phyloP scores from a whole-genome alignment of 1,284 basidiomycete species.

The Tylopilus sp. region DNA sequence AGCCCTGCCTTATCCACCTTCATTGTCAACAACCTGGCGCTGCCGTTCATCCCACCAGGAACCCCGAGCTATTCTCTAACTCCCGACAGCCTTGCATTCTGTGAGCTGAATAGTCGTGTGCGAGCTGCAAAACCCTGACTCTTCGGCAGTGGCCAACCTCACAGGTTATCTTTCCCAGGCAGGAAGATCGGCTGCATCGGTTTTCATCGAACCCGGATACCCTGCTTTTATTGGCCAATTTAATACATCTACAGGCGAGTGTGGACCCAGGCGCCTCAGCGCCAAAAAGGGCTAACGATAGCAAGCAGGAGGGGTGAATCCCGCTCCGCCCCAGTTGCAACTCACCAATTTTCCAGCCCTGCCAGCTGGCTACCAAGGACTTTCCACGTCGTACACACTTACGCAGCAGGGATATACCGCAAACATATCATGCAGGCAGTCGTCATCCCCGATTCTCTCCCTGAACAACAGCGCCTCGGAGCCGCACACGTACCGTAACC shows the following conservation, averaged over 20 bases:
- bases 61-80: background rate
- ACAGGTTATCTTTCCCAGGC: background rate
- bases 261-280: background rate
- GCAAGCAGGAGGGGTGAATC: background rate
- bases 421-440: background rate
- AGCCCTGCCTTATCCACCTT: background rate
- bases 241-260: background rate
- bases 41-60: background rate
- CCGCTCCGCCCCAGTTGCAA: background rate
- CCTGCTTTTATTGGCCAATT: background rate
- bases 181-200: background rate
- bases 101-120: background rate
- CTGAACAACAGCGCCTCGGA: background rate
- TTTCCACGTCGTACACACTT: background rate
- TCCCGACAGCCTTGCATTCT: background rate
- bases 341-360: background rate
- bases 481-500: background rate
- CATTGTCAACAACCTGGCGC: background rate
- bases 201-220: background rate
- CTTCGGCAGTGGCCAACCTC: background rate
- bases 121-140: background rate
- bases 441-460: background rate
- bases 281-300: background rate
- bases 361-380: background rate
- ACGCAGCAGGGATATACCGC: background rate